phyloP scores from a whole-genome alignment of 805 yeast species.

The Kazachstania taianensis region DNA sequence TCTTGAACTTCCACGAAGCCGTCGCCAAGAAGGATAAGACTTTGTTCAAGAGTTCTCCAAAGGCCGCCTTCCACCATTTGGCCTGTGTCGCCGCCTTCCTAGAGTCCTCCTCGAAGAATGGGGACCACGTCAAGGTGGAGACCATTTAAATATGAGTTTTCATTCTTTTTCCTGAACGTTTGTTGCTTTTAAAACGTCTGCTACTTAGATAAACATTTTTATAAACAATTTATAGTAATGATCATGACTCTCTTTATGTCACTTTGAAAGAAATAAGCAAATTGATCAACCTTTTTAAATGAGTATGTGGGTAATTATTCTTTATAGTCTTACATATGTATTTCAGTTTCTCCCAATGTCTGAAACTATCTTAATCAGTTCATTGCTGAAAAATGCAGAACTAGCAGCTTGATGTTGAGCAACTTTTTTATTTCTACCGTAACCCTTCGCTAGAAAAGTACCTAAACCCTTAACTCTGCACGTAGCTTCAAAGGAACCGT shows the following conservation, averaged over 20 bases:
- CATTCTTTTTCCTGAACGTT: neutral
- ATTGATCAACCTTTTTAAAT: too few species aligned
- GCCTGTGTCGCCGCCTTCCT: constrained; percentile 83
- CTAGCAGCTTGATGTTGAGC: constrained; percentile 13
- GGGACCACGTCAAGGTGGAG: constrained; percentile 41
- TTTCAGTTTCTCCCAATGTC: too few species aligned
- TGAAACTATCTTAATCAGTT: neutral
- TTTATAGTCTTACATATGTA: too few species aligned
- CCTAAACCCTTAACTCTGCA: constrained; percentile 8
- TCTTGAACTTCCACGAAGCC: constrained; percentile 49
- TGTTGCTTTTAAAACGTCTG: neutral
- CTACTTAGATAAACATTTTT: neutral
- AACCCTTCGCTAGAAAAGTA: constrained; percentile 8
- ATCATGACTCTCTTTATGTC: neutral
- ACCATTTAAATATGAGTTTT: constrained; percentile 3
- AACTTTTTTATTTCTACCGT: constrained; percentile 11
- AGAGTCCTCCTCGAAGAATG: constrained; percentile 50
- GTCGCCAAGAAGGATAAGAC: constrained; percentile 51
- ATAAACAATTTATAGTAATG: neutral
- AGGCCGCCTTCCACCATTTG: constrained; percentile 80
- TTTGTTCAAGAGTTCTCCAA: constrained; percentile 52
- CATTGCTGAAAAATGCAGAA: constrained; percentile 4
- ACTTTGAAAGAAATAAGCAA: neutral
- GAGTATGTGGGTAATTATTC: too few species aligned
- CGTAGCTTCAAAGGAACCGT: constrained; percentile 6